These are phyloP conservation scores for Heliosperma pusillum DNA, from an alignment of 148 eudicot species.

Conservation along the genomic window DNA sequence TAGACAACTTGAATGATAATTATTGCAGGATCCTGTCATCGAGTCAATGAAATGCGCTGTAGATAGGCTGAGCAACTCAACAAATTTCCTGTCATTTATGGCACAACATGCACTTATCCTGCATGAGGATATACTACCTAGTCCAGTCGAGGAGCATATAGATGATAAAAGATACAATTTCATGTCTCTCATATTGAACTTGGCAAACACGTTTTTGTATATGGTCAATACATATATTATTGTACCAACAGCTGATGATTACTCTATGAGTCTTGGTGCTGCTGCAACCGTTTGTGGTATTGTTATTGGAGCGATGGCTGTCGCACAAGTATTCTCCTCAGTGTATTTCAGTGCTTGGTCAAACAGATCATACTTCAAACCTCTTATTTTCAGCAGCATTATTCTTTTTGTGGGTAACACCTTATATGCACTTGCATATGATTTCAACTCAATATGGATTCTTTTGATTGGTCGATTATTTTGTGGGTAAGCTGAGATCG, in stretches of 20 bases:
- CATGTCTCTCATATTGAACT: constrained; percentile 67
- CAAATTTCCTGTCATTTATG: constrained; percentile 70
- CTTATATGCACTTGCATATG: constrained; percentile 71
- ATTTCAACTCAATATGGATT: constrained; percentile 59
- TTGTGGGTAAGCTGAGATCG: constrained; percentile 56
- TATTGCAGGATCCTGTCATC: constrained; percentile 72
- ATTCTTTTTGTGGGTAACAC: constrained; percentile 59
- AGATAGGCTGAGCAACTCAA: constrained; percentile 61
- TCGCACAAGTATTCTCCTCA: constrained; percentile 80
- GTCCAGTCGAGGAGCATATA: constrained; percentile 51
- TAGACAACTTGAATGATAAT: background rate
- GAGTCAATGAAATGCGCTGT: constrained; percentile 63
- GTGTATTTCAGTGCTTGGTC: constrained; percentile 93
- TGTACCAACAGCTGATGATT: constrained; percentile 87
- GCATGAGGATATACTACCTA: constrained; percentile 60
- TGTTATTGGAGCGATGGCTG: constrained; percentile 81
- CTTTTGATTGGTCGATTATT: constrained; percentile 67
- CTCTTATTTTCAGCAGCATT: constrained; percentile 72
- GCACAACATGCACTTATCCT: constrained; percentile 77
- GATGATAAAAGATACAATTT: constrained; percentile 65
- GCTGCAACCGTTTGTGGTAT: constrained; percentile 85
- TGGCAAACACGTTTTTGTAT: constrained; percentile 71
- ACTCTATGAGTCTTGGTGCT: constrained; percentile 77
- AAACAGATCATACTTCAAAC: constrained; percentile 66
- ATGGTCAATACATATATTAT: constrained; percentile 82